These are phyloP conservation scores for Mallotus repandus DNA, from an alignment of 441 rosid species.

Conservation along the genomic window DNA sequence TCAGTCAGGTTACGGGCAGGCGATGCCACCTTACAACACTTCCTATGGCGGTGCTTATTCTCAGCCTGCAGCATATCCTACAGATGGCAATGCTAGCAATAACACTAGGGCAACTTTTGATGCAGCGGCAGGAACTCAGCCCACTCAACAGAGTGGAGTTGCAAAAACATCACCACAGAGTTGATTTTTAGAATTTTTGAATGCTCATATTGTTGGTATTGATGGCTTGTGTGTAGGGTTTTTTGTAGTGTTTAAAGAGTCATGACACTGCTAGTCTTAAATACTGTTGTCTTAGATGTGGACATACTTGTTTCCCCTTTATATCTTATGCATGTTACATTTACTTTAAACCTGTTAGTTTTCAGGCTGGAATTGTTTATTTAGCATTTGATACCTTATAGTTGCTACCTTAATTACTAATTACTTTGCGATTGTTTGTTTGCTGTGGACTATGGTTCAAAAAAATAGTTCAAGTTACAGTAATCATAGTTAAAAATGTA, in stretches of 20 bases:
- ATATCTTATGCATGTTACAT: no score
- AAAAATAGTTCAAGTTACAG: no score
- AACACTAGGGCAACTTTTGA: slow-evolving; percentile 32
- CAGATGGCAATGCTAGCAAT: slow-evolving; percentile 45
- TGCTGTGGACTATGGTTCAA: no score
- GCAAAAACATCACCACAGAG: slow-evolving; percentile 70
- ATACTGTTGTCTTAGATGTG: neutral
- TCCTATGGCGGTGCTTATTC: slow-evolving; percentile 53
- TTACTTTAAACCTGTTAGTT: no score
- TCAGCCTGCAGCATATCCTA: slow-evolving; percentile 48
- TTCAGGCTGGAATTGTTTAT: no score
- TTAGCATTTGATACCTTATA: neutral
- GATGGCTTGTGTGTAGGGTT: slow-evolving; percentile 27
- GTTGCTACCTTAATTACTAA: no score
- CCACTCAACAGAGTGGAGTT: slow-evolving; percentile 59
- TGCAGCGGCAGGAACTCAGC: slow-evolving; percentile 48
- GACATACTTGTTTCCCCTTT: neutral
- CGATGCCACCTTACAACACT: slow-evolving; percentile 47
- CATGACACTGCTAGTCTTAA: neutral
- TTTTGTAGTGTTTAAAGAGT: slow-evolving; percentile 12
- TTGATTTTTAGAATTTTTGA: slow-evolving; percentile 27
- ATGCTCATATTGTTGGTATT: neutral
- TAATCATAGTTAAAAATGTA: no score
- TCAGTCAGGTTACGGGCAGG: slow-evolving; percentile 66
- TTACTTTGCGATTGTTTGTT: no score